Conservation (phyloP, 192 early-diverging fungal species). For the Coemansia sp. region DNA sequence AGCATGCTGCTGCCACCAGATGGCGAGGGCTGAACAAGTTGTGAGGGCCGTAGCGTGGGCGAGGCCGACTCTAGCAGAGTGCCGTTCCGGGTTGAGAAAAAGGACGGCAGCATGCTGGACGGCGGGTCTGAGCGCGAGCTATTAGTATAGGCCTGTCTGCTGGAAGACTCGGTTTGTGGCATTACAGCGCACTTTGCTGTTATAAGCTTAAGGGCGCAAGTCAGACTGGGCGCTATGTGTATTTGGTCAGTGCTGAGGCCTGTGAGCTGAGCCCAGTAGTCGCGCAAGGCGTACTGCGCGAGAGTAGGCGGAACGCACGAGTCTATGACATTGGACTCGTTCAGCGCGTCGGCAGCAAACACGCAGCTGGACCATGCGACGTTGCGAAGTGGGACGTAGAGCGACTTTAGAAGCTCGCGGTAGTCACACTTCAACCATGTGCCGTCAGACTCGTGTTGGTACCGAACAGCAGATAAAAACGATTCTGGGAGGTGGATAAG, state of each 20-base stretch:
- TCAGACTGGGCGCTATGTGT: constrained; percentile 40
- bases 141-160: background rate
- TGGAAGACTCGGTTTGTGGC: background rate
- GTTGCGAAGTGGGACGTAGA: constrained; percentile 35
- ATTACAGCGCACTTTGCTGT: constrained; percentile 22
- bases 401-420: constrained; percentile 39
- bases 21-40: constrained; percentile 28
- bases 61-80: constrained; percentile 17
- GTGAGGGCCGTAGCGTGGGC: constrained; percentile 14
- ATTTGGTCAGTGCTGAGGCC: constrained; percentile 37
- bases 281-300: constrained; percentile 47
- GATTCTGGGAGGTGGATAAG: constrained; percentile 50
- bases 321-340: constrained; percentile 40
- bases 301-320: constrained; percentile 38
- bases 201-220: constrained; percentile 34
- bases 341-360: constrained; percentile 35
- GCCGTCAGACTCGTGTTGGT: constrained; percentile 24
- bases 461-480: constrained; percentile 23
- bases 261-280: constrained; percentile 47
- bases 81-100: background rate
- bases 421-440: constrained; percentile 31
- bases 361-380: constrained; percentile 42
- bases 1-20: constrained; percentile 23
- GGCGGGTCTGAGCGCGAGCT: background rate
- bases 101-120: constrained; percentile 5